These are phyloP conservation scores for Sclerotinia glacialis DNA, from an alignment of 2,329 filamentous ascomycete species.

Conservation along the genomic window DNA sequence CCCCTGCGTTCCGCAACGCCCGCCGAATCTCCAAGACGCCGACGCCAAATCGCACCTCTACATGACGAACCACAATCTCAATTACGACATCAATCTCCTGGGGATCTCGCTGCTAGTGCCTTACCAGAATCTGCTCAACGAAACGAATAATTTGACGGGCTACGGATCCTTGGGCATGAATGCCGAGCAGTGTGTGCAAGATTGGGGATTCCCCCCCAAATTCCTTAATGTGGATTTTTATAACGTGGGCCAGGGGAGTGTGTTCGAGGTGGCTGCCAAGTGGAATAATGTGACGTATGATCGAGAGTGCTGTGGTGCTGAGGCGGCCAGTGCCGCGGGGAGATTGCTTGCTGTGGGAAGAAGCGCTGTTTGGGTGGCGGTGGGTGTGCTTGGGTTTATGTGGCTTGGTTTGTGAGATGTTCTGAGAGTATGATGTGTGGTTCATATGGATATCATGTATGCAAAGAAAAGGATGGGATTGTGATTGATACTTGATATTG, in stretches of 20 bases:
- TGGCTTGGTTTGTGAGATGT: background rate
- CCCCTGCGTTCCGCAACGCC: constrained; percentile 75
- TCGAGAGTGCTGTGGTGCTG: constrained; percentile 53
- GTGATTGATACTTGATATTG: background rate
- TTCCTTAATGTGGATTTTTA: constrained; percentile 85
- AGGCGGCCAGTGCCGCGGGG: background rate
- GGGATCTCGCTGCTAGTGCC: constrained; percentile 66
- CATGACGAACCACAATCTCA: constrained; percentile 88
- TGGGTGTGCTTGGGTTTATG: constrained; percentile 4
- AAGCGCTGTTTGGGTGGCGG: background rate
- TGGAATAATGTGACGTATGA: constrained; percentile 73
- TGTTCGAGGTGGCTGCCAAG: constrained; percentile 69
- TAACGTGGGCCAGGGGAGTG: constrained; percentile 64
- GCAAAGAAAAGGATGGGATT: background rate
- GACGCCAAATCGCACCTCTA: constrained; percentile 65
- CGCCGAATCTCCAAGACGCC: constrained; percentile 58
- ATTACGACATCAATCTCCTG: constrained; percentile 69
- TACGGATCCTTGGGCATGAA: constrained; percentile 64
- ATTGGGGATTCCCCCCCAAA: constrained; percentile 70
- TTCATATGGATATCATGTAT: background rate
- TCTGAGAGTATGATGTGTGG: background rate
- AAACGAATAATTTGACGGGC: constrained; percentile 67
- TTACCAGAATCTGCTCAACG: constrained; percentile 64
- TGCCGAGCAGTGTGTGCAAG: constrained; percentile 57
- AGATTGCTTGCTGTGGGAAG: background rate